phyloP scores from a whole-genome alignment of 495 filamentous ascomycete genomes.

The Tuber brumale region DNA sequence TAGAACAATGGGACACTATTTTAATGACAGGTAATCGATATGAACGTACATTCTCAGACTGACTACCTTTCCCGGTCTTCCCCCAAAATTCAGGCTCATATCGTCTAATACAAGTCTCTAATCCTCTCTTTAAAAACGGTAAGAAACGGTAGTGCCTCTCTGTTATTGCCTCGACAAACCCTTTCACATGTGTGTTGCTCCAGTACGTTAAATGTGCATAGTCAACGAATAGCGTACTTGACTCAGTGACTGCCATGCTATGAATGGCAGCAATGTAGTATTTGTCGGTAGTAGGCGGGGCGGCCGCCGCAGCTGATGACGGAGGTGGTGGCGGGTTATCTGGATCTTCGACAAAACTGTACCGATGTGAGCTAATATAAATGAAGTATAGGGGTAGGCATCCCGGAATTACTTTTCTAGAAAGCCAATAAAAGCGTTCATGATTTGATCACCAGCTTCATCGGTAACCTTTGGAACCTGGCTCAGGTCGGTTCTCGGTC shows the following conservation, averaged over 20 bases:
- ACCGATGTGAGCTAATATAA: constrained; percentile 25
- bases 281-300: constrained; percentile 58
- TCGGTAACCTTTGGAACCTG: constrained; percentile 81
- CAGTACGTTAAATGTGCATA: constrained; percentile 66
- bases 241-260: constrained; percentile 70
- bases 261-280: constrained; percentile 97
- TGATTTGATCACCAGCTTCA: constrained; percentile 74
- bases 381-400: neutral
- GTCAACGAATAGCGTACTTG: constrained; percentile 97
- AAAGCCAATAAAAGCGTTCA: constrained; percentile 77
- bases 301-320: constrained; percentile 45
- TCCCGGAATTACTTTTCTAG: constrained; percentile 62
- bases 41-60: constrained; percentile 24
- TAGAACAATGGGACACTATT: neutral
- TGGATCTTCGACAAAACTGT: constrained; percentile 70
- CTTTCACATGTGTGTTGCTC: constrained; percentile 56
- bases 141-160: constrained; percentile 91
- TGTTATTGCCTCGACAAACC: constrained; percentile 75
- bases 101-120: constrained; percentile 89
- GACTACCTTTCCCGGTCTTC: constrained; percentile 36
- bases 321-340: constrained; percentile 63
- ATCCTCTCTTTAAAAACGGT: constrained; percentile 78
- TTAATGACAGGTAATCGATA: neutral
- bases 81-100: constrained; percentile 82
- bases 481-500: constrained; percentile 40